Base-by-base conservation (phyloP, 108 stramenopile genomes). In the Pseudonitzschia multiseries region DNA sequence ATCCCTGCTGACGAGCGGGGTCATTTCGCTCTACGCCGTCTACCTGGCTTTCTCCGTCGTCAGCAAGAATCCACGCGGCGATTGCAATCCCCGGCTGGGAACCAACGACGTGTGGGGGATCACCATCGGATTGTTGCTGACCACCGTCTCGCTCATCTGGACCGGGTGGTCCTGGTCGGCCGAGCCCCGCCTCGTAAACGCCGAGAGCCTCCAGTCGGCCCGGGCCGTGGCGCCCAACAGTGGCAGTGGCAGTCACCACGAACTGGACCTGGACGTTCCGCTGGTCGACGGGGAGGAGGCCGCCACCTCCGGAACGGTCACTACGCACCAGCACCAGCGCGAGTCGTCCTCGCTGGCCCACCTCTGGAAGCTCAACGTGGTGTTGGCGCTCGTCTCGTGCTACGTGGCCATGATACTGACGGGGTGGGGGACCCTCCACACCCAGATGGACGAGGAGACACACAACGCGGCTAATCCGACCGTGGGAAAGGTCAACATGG, bases 361-460 rank as follows among this genome's bases (percentile, higher is more conserved):
- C 68, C 66, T 91, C 8, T 96, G 96, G 95, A 95, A 95, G 76
- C 85, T 98, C 54, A 98, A 98, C 73, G 81, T 91, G 27, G 89
- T 96, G 42, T 60, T 95, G 77, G 81, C 90, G 1, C 73, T 95
- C 52, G 84, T 95, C 2, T 76, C 74, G 57, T 95, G 93, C 78
- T 95, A 84, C 77, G 84, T 89, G 36, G 95, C 94, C 56, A 95
- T 96, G 94, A 88, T 86, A n/a, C 78, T 98, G 57, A 97, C 97
- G 6, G 90, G 88, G 65, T 98, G 97, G 97, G 96, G 96, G 50
- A 87, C 90, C 27, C 70, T 93, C 6, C 77, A 80, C 26, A 10
- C 61, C n/a, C 2, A 59, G 29, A 21, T 40, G 5, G 61, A 62
- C 0, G 76, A 59, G 20, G 76, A 83, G 46, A 70, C 73, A 42